phyloP scores from a whole-genome alignment of 805 yeast genomes.

The Saccharomyces mikatae region DNA sequence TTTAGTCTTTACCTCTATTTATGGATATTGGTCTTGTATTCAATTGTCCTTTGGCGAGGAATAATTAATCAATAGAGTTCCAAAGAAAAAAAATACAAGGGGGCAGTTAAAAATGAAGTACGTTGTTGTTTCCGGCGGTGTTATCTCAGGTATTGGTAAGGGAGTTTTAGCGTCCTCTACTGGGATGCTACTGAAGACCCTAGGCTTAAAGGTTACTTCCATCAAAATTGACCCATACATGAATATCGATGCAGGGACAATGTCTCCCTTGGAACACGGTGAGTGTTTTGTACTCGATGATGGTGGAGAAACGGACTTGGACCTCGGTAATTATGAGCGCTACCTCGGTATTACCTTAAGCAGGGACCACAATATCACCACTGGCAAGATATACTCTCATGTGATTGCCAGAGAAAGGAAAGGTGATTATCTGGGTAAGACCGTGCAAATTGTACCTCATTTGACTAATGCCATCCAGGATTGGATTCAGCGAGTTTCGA shows the following conservation, averaged over 20 bases:
- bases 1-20: not conserved
- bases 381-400: conserved; percentile 92
- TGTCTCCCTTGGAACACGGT: conserved; percentile 99
- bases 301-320: conserved; percentile 98
- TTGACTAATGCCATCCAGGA: conserved; percentile 95
- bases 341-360: conserved; percentile 90
- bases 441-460: conserved; percentile 99
- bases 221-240: conserved; percentile 98
- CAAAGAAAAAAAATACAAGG: not conserved
- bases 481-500: conserved; percentile 92
- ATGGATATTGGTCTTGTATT: not conserved
- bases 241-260: conserved; percentile 99
- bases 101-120: conserved; percentile 60
- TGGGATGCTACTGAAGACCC: conserved; percentile 86
- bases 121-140: conserved; percentile 99
- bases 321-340: conserved; percentile 96
- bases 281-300: conserved; percentile 96
- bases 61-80: not conserved
- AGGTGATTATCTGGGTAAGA: conserved; percentile 96
- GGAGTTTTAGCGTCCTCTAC: conserved; percentile 98
- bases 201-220: conserved; percentile 94
- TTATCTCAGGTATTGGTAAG: conserved; percentile 97
- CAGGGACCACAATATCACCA: conserved; percentile 91
- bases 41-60: not conserved
- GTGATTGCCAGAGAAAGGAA: conserved; percentile 92